phyloP scores from a whole-genome alignment of 495 filamentous ascomycete genomes.

The Xylaria venustula region DNA sequence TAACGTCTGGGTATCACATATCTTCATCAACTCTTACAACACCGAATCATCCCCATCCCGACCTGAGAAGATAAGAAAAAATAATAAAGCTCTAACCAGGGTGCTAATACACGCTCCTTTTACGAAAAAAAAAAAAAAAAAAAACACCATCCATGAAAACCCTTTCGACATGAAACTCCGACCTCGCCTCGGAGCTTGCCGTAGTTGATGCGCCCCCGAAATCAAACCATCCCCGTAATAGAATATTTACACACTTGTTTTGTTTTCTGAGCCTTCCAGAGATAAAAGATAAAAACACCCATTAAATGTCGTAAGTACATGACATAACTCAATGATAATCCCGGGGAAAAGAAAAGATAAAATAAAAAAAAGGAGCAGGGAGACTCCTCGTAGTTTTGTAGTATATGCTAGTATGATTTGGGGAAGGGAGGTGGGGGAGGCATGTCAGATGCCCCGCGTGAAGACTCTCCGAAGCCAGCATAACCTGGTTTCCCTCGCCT shows the following conservation, averaged over 20 bases:
- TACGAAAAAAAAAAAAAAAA: neutral
- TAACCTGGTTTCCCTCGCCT: slow-evolving; percentile 29
- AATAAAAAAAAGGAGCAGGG: too few species aligned
- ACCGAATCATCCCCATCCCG: too few species aligned
- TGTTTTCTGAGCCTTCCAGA: neutral
- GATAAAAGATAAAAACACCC: neutral
- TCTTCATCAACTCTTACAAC: neutral
- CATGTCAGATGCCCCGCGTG: slow-evolving; percentile 3
- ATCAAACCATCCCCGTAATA: neutral
- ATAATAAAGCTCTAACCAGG: neutral
- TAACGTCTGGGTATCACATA: neutral
- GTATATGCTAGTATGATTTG: too few species aligned
- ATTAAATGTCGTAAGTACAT: neutral
- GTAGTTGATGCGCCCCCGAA: neutral
- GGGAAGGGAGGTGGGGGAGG: neutral
- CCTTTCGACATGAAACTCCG: slow-evolving; percentile 4
- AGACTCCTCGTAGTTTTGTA: too few species aligned
- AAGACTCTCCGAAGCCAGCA: slow-evolving; percentile 32
- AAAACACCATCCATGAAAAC: neutral
- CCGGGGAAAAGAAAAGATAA: too few species aligned
- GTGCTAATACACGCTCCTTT: neutral
- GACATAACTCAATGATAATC: too few species aligned
- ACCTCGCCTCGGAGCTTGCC: neutral
- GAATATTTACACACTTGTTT: neutral
- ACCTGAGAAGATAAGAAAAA: neutral